Evolutionary conservation across 2,329 filamentous ascomycete species (phyloP).

Genomic region (Colletotrichum incanum): DNA sequence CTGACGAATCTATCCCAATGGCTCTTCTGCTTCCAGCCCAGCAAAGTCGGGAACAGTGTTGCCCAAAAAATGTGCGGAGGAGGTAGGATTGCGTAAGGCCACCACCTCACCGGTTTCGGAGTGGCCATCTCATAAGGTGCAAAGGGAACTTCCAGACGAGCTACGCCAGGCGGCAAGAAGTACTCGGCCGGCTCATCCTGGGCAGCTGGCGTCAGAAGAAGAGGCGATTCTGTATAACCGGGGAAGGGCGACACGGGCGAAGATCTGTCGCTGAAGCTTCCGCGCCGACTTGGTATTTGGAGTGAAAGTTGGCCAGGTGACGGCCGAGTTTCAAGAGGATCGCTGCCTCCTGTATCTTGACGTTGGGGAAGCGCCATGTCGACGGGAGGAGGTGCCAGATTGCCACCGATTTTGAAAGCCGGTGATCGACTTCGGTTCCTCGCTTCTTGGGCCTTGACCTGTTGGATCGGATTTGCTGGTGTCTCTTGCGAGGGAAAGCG

Average conservation of each 20-base stretch:
- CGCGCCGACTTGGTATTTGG: slow-evolving; percentile 63
- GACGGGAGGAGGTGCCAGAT: slow-evolving; percentile 58
- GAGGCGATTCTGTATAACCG: slow-evolving; percentile 73
- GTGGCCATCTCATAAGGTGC: slow-evolving; percentile 57
- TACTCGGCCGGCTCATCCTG: slow-evolving; percentile 67
- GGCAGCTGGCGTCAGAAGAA: slow-evolving; percentile 59
- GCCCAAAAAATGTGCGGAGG: slow-evolving; percentile 79
- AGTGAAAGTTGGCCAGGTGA: slow-evolving; percentile 55
- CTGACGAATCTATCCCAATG: slow-evolving; percentile 88
- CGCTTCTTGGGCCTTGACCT: slow-evolving; percentile 36
- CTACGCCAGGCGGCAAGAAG: slow-evolving; percentile 62
- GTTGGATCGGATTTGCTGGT: slow-evolving; percentile 27
- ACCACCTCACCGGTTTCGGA: slow-evolving; percentile 76
- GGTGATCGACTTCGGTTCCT: slow-evolving; percentile 50
- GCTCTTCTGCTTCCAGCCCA: slow-evolving; percentile 85
- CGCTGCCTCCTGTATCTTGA: slow-evolving; percentile 26
- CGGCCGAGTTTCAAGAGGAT: slow-evolving; percentile 11
- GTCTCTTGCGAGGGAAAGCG: slow-evolving; percentile 27
- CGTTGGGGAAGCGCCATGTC: slow-evolving; percentile 39
- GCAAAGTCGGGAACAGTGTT: slow-evolving; percentile 90
- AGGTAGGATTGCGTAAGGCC: slow-evolving; percentile 84
- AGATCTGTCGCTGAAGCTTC: slow-evolving; percentile 61
- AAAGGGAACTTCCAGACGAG: slow-evolving; percentile 64
- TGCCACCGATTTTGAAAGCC: slow-evolving; percentile 57
- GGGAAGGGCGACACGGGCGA: slow-evolving; percentile 78